Conservation (phyloP, 306 rosid species). For the Bauhinia variegata region DNA sequence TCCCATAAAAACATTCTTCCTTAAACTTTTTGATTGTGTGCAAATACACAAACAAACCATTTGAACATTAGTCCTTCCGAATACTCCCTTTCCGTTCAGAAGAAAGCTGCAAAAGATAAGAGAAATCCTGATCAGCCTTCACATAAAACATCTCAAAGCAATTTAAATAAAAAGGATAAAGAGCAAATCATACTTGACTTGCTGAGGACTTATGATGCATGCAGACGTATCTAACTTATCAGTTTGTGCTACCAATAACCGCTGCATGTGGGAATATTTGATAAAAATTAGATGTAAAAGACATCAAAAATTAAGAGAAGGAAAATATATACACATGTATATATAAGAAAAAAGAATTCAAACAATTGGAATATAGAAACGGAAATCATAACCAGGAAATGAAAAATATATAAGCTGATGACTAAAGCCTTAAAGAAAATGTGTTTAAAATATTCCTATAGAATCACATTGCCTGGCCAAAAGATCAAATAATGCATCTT, state of each 20-base stretch:
- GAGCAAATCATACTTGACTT: slow-evolving; percentile 69
- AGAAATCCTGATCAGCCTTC: slow-evolving; percentile 41
- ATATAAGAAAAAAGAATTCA: slow-evolving; percentile 6
- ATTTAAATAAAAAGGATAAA: slow-evolving; percentile 18
- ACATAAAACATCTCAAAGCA: slow-evolving; percentile 16
- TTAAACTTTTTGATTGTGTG: slow-evolving; percentile 23
- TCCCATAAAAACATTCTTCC: slow-evolving; percentile 33
- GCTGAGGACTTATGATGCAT: slow-evolving; percentile 85
- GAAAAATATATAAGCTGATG: not conserved
- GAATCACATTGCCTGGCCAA: slow-evolving; percentile 3
- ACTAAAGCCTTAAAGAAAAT: slow-evolving; percentile 13
- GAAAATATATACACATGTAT: not conserved
- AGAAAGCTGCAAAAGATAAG: slow-evolving; percentile 66
- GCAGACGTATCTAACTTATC: slow-evolving; percentile 80
- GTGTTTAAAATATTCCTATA: not conserved
- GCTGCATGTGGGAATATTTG: slow-evolving; percentile 53
- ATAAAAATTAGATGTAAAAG: slow-evolving; percentile 8
- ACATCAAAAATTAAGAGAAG: slow-evolving; percentile 14
- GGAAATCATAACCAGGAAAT: not conserved
- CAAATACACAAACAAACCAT: slow-evolving; percentile 61
- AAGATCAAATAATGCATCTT: slow-evolving; percentile 10
- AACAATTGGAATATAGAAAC: slow-evolving; percentile 16
- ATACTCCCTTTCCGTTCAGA: slow-evolving; percentile 81
- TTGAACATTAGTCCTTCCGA: slow-evolving; percentile 50
- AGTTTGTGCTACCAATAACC: slow-evolving; percentile 73